Evolutionary conservation across 768 basidiomycete genomes (phyloP).

Genomic region (Gloeostereum incarnatum): DNA sequence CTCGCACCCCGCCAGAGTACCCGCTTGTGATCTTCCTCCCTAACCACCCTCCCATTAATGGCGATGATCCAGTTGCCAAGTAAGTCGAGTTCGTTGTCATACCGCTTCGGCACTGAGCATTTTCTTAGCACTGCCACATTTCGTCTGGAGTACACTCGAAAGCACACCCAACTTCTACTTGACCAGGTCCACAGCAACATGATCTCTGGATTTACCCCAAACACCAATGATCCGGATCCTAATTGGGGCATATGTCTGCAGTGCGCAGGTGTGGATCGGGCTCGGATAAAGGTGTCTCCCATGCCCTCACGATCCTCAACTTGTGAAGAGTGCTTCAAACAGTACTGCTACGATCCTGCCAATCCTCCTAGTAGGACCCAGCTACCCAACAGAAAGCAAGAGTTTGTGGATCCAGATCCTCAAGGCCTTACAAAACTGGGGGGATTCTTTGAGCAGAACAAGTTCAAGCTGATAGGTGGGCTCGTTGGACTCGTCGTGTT

Average conservation of each 20-base stretch:
- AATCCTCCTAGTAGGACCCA: slow-evolving; percentile 10
- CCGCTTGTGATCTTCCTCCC: slow-evolving; percentile 72
- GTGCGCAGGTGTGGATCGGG: slow-evolving; percentile 27
- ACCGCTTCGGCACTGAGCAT: too few relatives aligned
- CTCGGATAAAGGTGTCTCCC: slow-evolving; percentile 14
- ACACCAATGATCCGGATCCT: slow-evolving; percentile 45
- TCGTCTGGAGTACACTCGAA: slow-evolving; percentile 46
- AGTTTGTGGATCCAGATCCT: slow-evolving; percentile 48
- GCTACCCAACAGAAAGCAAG: slow-evolving; percentile 26
- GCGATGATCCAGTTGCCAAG: slow-evolving; percentile 59
- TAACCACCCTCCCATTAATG: slow-evolving; percentile 61
- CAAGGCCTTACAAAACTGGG: slow-evolving; percentile 31
- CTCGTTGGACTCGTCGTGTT: slow-evolving; percentile 29
- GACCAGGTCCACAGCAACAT: slow-evolving; percentile 49
- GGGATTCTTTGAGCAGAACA: slow-evolving; percentile 33
- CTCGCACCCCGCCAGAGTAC: slow-evolving; percentile 36
- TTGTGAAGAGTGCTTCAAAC: slow-evolving; percentile 19
- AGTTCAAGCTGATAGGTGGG: slow-evolving; percentile 39
- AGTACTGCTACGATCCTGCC: slow-evolving; percentile 22
- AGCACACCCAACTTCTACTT: slow-evolving; percentile 48
- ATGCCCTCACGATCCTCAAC: slow-evolving; percentile 14
- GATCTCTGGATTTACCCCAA: slow-evolving; percentile 51
- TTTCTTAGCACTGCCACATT: slow-evolving; percentile 53
- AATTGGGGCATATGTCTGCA: slow-evolving; percentile 48
- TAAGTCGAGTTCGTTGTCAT: too few relatives aligned